phyloP scores from a whole-genome alignment of 257 asterid genomes.

The Plantago major region DNA sequence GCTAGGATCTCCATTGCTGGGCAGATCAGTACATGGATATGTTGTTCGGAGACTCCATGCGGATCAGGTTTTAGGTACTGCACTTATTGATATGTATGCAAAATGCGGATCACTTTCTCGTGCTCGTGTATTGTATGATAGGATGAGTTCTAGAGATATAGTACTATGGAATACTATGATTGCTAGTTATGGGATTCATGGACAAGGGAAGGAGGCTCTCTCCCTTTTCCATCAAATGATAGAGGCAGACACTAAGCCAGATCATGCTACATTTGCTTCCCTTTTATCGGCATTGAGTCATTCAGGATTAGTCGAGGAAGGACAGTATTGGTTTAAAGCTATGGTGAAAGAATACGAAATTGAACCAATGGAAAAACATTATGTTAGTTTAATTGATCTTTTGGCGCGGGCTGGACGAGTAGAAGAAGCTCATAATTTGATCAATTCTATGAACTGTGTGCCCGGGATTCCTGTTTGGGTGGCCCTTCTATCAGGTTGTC shows the following conservation, averaged over 20 bases:
- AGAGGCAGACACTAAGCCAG: slow-evolving; percentile 38
- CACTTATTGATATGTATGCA: slow-evolving; percentile 75
- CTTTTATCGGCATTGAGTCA: slow-evolving; percentile 80
- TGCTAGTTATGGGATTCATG: slow-evolving; percentile 55
- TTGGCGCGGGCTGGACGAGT: slow-evolving; percentile 79
- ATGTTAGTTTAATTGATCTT: slow-evolving; percentile 69
- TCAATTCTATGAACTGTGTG: slow-evolving; percentile 36
- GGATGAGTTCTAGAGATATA: slow-evolving; percentile 36
- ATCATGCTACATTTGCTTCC: slow-evolving; percentile 80
- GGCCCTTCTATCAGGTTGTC: slow-evolving; percentile 81
- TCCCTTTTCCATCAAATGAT: slow-evolving; percentile 48
- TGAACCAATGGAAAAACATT: slow-evolving; percentile 72
- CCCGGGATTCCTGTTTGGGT: slow-evolving; percentile 75
- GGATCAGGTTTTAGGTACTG: slow-evolving; percentile 51
- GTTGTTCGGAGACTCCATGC: slow-evolving; percentile 35
- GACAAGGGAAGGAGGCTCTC: slow-evolving; percentile 64
- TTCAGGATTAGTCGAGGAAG: slow-evolving; percentile 68
- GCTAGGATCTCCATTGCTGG: slow-evolving; percentile 40
- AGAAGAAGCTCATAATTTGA: slow-evolving; percentile 52
- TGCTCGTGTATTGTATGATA: slow-evolving; percentile 44
- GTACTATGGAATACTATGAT: slow-evolving; percentile 74
- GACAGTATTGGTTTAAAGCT: slow-evolving; percentile 48
- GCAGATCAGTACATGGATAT: slow-evolving; percentile 59
- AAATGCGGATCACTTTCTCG: slow-evolving; percentile 59
- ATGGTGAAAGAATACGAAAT: slow-evolving; percentile 58